Percentiles rank a stretch among this genome's conserved stretches.
Evolutionary conservation across 2,329 filamentous ascomycete species (phyloP).

Genomic region (Paraconiothyrium brasiliense): DNA sequence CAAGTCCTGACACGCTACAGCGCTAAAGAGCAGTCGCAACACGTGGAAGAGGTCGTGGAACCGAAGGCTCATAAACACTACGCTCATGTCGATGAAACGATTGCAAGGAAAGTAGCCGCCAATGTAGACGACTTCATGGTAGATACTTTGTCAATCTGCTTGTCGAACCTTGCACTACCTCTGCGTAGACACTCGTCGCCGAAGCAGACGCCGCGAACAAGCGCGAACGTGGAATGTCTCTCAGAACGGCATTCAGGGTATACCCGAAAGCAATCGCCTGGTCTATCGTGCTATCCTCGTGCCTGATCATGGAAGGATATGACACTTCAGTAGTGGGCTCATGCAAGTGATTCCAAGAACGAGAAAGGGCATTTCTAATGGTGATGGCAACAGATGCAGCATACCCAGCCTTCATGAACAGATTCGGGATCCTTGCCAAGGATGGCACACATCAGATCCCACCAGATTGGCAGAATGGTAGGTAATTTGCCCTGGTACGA

Average conservation of each 20-base stretch:
- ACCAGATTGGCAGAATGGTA: slow-evolving; percentile 9
- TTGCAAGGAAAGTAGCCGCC: neutral
- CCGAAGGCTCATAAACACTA: neutral
- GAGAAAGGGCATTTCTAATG: neutral
- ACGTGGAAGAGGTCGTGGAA: neutral
- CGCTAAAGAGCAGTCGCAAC: neutral
- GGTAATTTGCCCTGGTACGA: too few species aligned
- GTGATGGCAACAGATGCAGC: neutral
- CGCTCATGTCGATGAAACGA: neutral
- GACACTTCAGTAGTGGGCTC: slow-evolving; percentile 13
- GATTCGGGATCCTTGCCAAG: slow-evolving; percentile 5
- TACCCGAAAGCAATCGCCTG: slow-evolving; percentile 12
- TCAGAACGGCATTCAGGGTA: slow-evolving; percentile 9
- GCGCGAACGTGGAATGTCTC: slow-evolving; percentile 6
- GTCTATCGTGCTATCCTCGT: slow-evolving; percentile 8
- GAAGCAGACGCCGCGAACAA: slow-evolving; percentile 10
- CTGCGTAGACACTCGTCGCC: neutral
- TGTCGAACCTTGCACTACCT: neutral
- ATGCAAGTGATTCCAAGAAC: neutral
- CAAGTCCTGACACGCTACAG: neutral
- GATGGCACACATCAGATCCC: slow-evolving; percentile 9
- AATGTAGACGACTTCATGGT: slow-evolving; percentile 11
- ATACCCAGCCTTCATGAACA: slow-evolving; percentile 9
- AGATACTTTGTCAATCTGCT: neutral
- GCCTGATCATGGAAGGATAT: slow-evolving; percentile 13